phyloP scores from a whole-genome alignment of 306 rosid genomes.

The Delonix regia region DNA sequence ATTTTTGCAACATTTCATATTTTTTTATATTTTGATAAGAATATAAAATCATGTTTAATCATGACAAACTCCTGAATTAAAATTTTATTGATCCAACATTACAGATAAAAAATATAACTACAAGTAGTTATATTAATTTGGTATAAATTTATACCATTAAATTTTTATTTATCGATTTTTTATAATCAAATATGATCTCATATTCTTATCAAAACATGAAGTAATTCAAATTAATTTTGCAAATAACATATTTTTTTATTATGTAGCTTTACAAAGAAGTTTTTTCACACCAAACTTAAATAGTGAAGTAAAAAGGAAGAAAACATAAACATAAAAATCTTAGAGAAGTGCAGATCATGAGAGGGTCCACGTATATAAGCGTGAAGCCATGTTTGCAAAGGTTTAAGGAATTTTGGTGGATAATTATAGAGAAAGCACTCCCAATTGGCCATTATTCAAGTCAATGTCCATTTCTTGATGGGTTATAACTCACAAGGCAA shows the following conservation, averaged over 20 bases:
- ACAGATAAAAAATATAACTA: no score
- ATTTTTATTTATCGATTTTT: no score
- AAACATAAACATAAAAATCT: not conserved
- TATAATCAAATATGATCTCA: no score
- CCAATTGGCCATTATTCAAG: constrained; percentile 25
- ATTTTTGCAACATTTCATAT: no score
- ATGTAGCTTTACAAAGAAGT: not conserved
- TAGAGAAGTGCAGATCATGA: constrained; percentile 17
- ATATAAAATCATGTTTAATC: no score
- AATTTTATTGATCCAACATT: no score
- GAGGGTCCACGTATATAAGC: not conserved
- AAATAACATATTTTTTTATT: not conserved
- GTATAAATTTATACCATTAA: no score
- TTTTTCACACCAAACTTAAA: not conserved
- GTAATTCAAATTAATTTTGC: not conserved
- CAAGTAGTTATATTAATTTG: no score
- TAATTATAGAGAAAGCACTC: constrained; percentile 29
- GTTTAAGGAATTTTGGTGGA: constrained; percentile 24
- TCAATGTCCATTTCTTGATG: constrained; percentile 31
- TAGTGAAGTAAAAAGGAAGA: not conserved
- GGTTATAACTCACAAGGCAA: not conserved
- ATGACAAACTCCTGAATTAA: no score
- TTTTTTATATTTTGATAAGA: no score
- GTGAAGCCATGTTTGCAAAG: constrained; percentile 9
- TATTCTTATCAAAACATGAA: no score